A percentile compares a stretch with the other conserved stretches of the same genome.
These are phyloP conservation scores for Pelagophyceae sp. DNA, from an alignment of 352 stramenopile genomes.

Conservation along the genomic window DNA sequence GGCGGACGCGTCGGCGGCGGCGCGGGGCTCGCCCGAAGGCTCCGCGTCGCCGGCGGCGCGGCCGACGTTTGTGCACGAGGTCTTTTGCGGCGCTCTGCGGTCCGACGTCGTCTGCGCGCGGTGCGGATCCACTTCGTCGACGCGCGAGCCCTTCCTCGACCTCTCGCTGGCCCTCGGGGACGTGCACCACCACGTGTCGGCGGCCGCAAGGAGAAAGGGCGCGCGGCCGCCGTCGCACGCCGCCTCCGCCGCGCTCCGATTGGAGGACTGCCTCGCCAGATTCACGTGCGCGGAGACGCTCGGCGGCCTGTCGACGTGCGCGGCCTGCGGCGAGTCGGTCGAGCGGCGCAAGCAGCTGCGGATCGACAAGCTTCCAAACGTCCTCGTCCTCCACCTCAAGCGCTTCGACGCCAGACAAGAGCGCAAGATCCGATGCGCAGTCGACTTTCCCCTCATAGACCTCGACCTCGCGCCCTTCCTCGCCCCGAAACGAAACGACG, in stretches of 20 bases:
- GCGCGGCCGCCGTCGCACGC: not conserved
- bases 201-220: not conserved
- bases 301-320: constrained; percentile 26
- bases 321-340: constrained; percentile 26
- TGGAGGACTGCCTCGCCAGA: constrained; percentile 34
- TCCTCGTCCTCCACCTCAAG: constrained; percentile 76
- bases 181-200: not conserved
- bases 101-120: constrained; percentile 37
- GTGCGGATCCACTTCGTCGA: constrained; percentile 34
- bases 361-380: constrained; percentile 44
- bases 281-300: constrained; percentile 33
- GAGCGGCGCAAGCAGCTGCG: constrained; percentile 38
- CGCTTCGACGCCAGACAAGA: constrained; percentile 50
- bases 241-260: constrained; percentile 3
- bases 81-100: constrained; percentile 33
- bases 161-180: constrained; percentile 29
- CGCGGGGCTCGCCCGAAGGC: no score
- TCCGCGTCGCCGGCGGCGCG: no score
- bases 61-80: constrained; percentile 34
- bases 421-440: constrained; percentile 17
- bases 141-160: constrained; percentile 39
- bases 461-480: constrained; percentile 17
- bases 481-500: no score
- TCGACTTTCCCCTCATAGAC: constrained; percentile 1
- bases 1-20: no score